Conservation (phyloP, 2,329 filamentous ascomycete species). For the Dryadomyces quercus-mongolicae region DNA sequence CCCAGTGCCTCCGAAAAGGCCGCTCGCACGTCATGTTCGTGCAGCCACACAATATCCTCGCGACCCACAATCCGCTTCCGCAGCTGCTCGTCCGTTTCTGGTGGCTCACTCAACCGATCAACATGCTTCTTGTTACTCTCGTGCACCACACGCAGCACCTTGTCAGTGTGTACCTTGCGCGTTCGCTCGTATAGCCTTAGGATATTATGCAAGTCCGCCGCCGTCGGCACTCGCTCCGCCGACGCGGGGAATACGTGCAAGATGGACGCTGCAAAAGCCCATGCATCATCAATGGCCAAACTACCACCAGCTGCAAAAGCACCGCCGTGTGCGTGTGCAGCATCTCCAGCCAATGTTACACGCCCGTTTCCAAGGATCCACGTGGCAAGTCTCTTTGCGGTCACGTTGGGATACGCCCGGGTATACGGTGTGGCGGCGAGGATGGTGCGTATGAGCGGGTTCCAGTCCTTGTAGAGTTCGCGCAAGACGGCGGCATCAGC, state of each 20-base stretch:
- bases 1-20: not conserved
- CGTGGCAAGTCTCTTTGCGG: constrained; percentile 22
- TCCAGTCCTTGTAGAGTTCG: constrained; percentile 27
- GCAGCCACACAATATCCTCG: not conserved
- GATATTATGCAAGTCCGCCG: not conserved
- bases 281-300: constrained; percentile 27
- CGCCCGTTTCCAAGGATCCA: constrained; percentile 25
- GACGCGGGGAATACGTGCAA: constrained; percentile 20
- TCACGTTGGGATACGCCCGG: constrained; percentile 28
- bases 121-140: not conserved
- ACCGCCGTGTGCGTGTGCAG: constrained; percentile 28
- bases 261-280: constrained; percentile 28
- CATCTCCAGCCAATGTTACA: constrained; percentile 26
- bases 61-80: not conserved
- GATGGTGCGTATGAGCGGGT: constrained; percentile 25
- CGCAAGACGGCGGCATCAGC: constrained; percentile 21
- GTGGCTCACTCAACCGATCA: too few relatives aligned
- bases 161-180: not conserved
- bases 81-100: not conserved
- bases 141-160: not conserved
- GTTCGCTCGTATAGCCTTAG: not conserved
- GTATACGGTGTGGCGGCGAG: constrained; percentile 27
- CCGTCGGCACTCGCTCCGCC: not conserved
- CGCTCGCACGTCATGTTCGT: not conserved
- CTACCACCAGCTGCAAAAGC: constrained; percentile 28